A percentile compares a stretch with the other conserved stretches of the same genome.
These are phyloP conservation scores for Colletotrichum camelliae DNA, from an alignment of 2,329 filamentous ascomycete genomes.

Conservation along the genomic window DNA sequence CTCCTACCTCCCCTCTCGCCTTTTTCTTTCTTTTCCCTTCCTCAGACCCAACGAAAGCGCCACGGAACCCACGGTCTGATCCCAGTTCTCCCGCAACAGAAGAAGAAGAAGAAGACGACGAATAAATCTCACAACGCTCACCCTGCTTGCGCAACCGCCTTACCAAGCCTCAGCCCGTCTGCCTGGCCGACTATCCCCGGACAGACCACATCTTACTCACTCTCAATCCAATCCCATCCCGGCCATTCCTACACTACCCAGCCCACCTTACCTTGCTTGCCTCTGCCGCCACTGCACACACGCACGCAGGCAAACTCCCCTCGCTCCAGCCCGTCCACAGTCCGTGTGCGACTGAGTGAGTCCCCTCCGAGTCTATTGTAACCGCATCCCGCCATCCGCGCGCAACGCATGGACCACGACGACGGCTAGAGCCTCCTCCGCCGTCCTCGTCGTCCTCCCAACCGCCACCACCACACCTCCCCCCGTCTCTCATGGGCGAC, in stretches of 20 bases:
- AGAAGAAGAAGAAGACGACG: neutral
- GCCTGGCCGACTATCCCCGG: slow-evolving; percentile 1
- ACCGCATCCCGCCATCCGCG: neutral
- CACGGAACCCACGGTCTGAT: neutral
- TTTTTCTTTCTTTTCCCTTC: slow-evolving; percentile 8
- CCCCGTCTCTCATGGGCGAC: slow-evolving; percentile 48
- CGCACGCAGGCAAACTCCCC: neutral
- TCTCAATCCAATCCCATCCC: neutral
- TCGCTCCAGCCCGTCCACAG: neutral
- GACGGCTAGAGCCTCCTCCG: slow-evolving; percentile 7
- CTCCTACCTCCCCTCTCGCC: neutral
- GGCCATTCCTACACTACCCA: neutral
- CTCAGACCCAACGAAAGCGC: neutral
- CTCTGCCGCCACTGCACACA: neutral
- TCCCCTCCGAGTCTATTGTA: neutral
- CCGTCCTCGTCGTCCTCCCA: slow-evolving; percentile 20
- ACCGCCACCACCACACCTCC: slow-evolving; percentile 20
- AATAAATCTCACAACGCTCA: neutral
- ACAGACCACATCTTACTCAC: neutral
- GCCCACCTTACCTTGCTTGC: neutral
- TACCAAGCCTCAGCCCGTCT: neutral
- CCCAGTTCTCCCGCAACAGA: neutral
- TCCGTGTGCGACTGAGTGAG: neutral
- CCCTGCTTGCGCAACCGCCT: neutral
- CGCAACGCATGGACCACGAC: slow-evolving; percentile 25